phyloP scores from a whole-genome alignment of 352 stramenopile genomes.

The Phytopythium vexans region DNA sequence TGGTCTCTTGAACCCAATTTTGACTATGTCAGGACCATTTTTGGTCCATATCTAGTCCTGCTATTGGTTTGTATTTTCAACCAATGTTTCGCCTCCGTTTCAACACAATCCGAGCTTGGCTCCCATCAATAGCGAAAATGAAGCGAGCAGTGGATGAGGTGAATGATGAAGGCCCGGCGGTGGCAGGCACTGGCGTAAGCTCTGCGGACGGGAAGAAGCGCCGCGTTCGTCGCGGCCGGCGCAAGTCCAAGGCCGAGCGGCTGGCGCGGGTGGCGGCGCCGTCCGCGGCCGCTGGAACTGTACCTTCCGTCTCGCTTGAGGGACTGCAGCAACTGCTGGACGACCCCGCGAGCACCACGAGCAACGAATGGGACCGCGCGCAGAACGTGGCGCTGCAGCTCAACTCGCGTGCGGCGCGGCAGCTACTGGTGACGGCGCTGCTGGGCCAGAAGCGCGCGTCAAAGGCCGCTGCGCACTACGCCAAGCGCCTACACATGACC shows the following conservation, averaged over 20 bases:
- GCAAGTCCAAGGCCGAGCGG: conserved; percentile 54
- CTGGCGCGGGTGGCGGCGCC: conserved; percentile 17
- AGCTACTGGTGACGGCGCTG: conserved; percentile 34
- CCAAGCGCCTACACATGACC: conserved; percentile 40
- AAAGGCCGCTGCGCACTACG: conserved; percentile 64
- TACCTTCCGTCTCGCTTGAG: conserved; percentile 3
- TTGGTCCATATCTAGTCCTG: too few relatives aligned
- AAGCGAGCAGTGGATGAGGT: neutral
- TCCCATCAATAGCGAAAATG: neutral
- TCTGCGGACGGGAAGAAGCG: conserved; percentile 17
- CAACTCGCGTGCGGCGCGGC: conserved; percentile 25
- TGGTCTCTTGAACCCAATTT: too few relatives aligned
- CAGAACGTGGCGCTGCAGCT: conserved; percentile 51
- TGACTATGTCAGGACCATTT: too few relatives aligned
- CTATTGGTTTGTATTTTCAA: too few relatives aligned
- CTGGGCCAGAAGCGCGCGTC: conserved; percentile 33
- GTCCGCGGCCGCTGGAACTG: neutral
- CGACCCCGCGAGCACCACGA: conserved; percentile 20
- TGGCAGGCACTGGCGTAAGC: neutral
- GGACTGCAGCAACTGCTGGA: conserved; percentile 20
- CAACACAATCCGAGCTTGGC: too few relatives aligned
- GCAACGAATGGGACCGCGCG: conserved; percentile 55
- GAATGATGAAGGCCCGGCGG: neutral
- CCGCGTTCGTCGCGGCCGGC: conserved; percentile 26
- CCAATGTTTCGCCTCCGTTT: too few relatives aligned